Base-by-base conservation (phyloP, 2,329 filamentous ascomycete genomes). In the Neurospora sp. region DNA sequence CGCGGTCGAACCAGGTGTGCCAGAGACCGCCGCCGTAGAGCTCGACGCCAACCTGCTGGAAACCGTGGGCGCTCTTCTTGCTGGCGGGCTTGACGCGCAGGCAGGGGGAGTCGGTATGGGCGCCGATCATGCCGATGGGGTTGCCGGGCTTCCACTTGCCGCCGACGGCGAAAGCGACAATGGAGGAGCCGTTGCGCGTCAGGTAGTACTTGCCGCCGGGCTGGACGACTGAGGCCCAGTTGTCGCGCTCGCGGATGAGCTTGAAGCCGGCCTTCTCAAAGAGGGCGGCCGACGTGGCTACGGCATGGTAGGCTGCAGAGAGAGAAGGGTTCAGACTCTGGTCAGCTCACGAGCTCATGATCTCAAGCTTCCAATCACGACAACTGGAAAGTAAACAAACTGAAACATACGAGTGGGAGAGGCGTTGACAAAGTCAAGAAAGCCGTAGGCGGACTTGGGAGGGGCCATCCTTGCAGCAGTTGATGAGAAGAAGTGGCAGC, bases 1-100 rank as follows among this genome's bases (percentile, higher is more conserved):
- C 96, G 67, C 96, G 90, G 80, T 99, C 96, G 78, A 99, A 99
- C 96, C 91, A 99, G 66, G 92, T 97, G 81, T 97, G 94, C 95
- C 95, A 98, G 77, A 98, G 90, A 69, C 96, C 96, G 72, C 96
- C 96, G 68, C 96, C 96, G 78, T 99, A 99, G 1, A 93, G 95
- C 84, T 99, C 96, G 68, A 97, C 95, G 68, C 94, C 96, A 70
- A 99, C 90, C 81, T 99, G 96, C 73, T 97, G 82, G 80, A 96
- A 99, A 12, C 95, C 95, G 73, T 92, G 91, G 69, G 87, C 89
- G 77, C 88, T 87, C 82, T 95, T 96, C 82, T 95, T 97, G 78
- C 92, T 97, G 57, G 97, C 90, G 12, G 96, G 96, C 84, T 99
- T 99, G 79, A 99, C 85, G 71, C 95, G 90, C 67, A 99, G 87